Evolutionary conservation across 176 grass and related monocot species (phyloP).

Genomic region (Aegilops bicornis): DNA sequence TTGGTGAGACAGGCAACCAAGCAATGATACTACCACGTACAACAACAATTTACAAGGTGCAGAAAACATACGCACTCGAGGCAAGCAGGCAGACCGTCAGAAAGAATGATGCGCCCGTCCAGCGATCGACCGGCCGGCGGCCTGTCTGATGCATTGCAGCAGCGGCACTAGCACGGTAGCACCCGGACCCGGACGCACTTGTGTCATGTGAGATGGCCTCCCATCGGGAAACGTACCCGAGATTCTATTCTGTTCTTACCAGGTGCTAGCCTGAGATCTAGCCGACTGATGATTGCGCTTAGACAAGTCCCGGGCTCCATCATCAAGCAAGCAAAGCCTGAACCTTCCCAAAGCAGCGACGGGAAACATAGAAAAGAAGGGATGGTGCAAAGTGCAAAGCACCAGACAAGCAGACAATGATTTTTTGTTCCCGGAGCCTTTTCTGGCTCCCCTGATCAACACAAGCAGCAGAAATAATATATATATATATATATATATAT

Average conservation of each 20-base stretch:
- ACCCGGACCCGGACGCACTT: no score
- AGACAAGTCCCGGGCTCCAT: conserved; percentile 5
- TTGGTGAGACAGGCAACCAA: conserved; percentile 1
- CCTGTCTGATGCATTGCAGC: not conserved
- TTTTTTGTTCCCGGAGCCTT: conserved; percentile 43
- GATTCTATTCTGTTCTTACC: conserved; percentile 30
- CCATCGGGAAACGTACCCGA: conserved; percentile 3
- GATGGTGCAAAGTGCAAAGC: conserved; percentile 19
- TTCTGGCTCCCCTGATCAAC: conserved; percentile 11
- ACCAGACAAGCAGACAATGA: conserved; percentile 11
- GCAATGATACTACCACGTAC: no score
- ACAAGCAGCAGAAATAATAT: not conserved
- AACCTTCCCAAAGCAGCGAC: conserved; percentile 27
- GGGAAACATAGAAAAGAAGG: not conserved
- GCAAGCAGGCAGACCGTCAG: not conserved
- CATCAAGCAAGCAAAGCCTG: not conserved
- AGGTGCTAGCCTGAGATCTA: not conserved
- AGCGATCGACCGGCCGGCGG: not conserved
- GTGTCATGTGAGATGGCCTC: conserved; percentile 31
- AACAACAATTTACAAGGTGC: no score
- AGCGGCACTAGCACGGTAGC: no score
- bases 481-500: conserved; percentile 19
- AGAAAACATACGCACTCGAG: not conserved
- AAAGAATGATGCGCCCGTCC: not conserved
- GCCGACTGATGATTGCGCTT: not conserved